Percentiles rank a stretch among this genome's conserved stretches.
Evolutionary conservation across 805 yeast genomes (phyloP).

Genomic region (Zygosaccharomyces lentus): DNA sequence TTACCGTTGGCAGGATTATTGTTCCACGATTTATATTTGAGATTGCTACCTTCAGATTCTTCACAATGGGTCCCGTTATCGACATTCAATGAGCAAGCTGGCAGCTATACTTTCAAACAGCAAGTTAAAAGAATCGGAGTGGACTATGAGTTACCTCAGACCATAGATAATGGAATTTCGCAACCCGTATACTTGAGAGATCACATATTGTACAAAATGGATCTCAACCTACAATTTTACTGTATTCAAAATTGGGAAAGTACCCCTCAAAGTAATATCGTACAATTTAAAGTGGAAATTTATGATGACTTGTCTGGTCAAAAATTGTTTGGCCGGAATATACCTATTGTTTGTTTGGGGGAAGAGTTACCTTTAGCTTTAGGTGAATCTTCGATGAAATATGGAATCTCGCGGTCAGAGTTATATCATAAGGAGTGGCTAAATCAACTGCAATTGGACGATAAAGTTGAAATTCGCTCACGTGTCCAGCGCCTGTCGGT

Average conservation of each 20-base stretch:
- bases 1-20: conserved; percentile 28
- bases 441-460: conserved; percentile 20
- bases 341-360: conserved; percentile 16
- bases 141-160: conserved; percentile 16
- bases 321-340: conserved; percentile 9
- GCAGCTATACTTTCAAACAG: conserved; percentile 11
- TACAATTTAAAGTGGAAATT: conserved; percentile 7
- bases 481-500: conserved; percentile 2
- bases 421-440: conserved; percentile 23
- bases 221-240: conserved; percentile 23
- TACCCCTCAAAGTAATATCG: conserved; percentile 3
- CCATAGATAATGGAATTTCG: conserved; percentile 25
- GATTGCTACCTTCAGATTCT: conserved; percentile 29
- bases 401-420: conserved; percentile 16
- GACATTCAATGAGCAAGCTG: conserved; percentile 7
- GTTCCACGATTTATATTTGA: conserved; percentile 29
- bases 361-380: conserved; percentile 8
- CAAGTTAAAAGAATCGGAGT: conserved; percentile 14
- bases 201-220: conserved; percentile 25
- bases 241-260: conserved; percentile 15
- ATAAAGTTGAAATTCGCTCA: conserved; percentile 13
- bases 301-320: neutral
- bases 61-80: conserved; percentile 25
- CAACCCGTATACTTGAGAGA: conserved; percentile 22
- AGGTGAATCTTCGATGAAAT: conserved; percentile 8